Evolutionary conservation across 441 rosid genomes (phyloP), one percentile per base, ranked within the genome.

Genomic region (Erodium trifolium): DNA sequence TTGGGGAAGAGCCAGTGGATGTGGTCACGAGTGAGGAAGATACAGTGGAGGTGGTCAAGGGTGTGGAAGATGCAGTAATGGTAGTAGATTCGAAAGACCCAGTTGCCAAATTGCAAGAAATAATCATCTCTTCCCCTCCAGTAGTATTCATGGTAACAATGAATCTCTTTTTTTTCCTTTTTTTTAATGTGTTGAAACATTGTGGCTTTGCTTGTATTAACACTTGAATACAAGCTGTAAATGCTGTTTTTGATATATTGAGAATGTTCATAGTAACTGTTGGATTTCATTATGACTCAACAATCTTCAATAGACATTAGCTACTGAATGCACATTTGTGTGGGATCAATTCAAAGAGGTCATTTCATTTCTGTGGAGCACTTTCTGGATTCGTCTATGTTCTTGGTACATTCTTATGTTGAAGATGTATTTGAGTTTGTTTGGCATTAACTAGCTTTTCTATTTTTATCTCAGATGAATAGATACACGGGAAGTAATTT

Each of bases 101-200:
- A 19, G 27, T 81, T 53, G 73, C 73, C 19, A 79, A 70, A 39
- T 75, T 86, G n/a, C 86, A 75, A 53, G 84, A 74, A 45, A 70
- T 78, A 68, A 19, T 91, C 69, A 31, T 75, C 62, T 70, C 88
- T 45, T 76, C 77, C 18, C 87, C 93, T 81, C 88, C 92, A 63
- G 74, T 88, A 65, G 81, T 84, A 70, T 83, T 77, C 71, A 65
- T 75, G 90, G 94, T 89, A 86, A 72, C 13, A 53, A 14, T 53
- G 18, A 53, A 14, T 53, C 17, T 53, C 60, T 4, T 49, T 16
- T 16, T 16, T 14, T 34, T 34, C 3, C 37, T 34, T 1, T 5
- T 14, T 7, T 47, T 13, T 16, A 47, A 47, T 47, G 55, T 11
- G 16, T 8, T 13, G 55, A 47, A 47, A 47, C 55, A 47, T 47